Evolutionary conservation across 805 yeast genomes (phyloP), one percentile per base, ranked within the genome.

Genomic region (Metschnikowia peoriensis): DNA sequence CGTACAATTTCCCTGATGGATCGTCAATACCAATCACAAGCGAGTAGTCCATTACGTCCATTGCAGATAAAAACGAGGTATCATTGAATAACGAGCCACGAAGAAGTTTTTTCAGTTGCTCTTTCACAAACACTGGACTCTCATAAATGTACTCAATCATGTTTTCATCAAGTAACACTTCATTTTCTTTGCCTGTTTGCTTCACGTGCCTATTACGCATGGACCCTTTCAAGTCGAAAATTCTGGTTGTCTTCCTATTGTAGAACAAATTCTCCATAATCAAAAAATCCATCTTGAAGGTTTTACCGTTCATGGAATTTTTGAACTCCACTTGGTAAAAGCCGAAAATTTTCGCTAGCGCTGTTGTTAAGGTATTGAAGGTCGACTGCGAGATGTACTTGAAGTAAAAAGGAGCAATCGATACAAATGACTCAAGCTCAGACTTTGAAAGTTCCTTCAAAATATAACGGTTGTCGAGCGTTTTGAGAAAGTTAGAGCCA

Each of bases 21-120:
- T 75, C 77, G 65, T 94, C 96, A 40, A 94, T 89, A 0, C 98
- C 99, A 54, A 94, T 86, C 9, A 94, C 97, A 57, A 94, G 75
- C 0, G 98, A 93, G 65, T 94, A 94, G 68, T 94, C 99, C 99
- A 94, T 94, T 6, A 94, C 98, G 65, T 94, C 96, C 96, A 94
- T 89, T 63, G 96, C 94, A 3, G 96, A 91, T 49, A 94, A 72
- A 66, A 94, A 96, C 14, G 94, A 73, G 0, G 98, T 94, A 63
- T 94, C 99, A 64, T 96, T 94, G 87, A 96, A 94, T 29, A 94
- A 71, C 0, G 97, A 92, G 0, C 97, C 93, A 44, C 97, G 73
- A 46, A 94, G 68, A 38, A 91, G 71, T 61, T 88, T 85, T 65
- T 94, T 94, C 65, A 91, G 93, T 61, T 91, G 92, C 62, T 93